Evolutionary conservation across 441 rosid genomes (phyloP), one percentile per base, ranked within the genome.

Genomic region (Brassica balearica): DNA sequence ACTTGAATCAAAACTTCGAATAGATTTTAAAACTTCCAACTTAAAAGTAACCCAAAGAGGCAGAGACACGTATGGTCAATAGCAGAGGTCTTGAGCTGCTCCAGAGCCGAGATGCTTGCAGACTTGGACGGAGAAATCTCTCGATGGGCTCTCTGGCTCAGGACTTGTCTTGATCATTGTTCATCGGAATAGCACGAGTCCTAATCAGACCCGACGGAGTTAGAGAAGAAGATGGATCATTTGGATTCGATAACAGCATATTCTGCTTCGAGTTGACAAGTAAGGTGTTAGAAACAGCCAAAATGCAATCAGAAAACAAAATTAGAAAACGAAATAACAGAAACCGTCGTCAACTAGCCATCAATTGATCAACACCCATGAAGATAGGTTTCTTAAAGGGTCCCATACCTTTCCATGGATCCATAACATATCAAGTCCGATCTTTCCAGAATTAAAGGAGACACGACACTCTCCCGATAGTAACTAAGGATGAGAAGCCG

Each of bases 21-120:
- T 12, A 46, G 55, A 0, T 46, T 4, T 46, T 38, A 8, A 38
- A 38, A 38, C 9, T 38, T 1, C 11, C 5, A 48, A 48, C 19
- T 48, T n/a, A 6, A 53, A 19, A 65, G 32, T 22, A 60, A 72
- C 20, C 12, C 55, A 17, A 17, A 23, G 67, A 65, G 36, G 6
- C 2, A 27, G 51, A 48, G 3, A 46, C 60, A 79, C 92, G 76
- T 48, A 95, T 98, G 74, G 55, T 91, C 98, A 76, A 88, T 84
- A n/a, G 94, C 92, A 74, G 95, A 87, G 64, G 90, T 76, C 77
- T 92, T 95, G 84, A 93, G 99, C 86, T 85, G 97, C 72, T 95
- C 95, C 6, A 93, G 92, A 82, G 97, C 96, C 17, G 92, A 88
- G 79, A 87, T 23, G 77, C 87, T 85, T 55, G 95, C 83, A 71